Conservation (phyloP, 2,329 filamentous ascomycete genomes). For the Aspergillus melleus region DNA sequence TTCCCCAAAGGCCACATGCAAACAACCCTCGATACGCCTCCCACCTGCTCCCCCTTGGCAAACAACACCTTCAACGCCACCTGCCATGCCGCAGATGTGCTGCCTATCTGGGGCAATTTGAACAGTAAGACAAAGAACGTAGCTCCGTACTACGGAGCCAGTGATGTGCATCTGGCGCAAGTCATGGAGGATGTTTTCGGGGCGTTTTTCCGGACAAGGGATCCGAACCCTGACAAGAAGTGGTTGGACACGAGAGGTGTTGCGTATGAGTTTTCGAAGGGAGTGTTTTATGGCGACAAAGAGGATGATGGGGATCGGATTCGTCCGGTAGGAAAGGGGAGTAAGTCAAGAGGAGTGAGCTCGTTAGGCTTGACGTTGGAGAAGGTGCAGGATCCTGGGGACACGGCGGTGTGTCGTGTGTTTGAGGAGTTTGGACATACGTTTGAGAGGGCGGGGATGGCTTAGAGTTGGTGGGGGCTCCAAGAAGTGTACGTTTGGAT, state of each 20-base stretch:
- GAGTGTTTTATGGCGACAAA: conserved; percentile 8
- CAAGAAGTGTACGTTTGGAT: no score
- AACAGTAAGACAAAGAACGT: conserved; percentile 25
- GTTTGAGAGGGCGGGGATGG: conserved; percentile 21
- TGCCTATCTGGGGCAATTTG: conserved; percentile 29
- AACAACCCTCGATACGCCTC: conserved; percentile 14
- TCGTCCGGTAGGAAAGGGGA: conserved; percentile 12
- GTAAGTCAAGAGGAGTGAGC: conserved; percentile 10
- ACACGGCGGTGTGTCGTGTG: conserved; percentile 20
- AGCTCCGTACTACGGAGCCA: conserved; percentile 21
- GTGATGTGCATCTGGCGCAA: conserved; percentile 24
- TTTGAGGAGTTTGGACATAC: conserved; percentile 28
- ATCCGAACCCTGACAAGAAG: conserved; percentile 24
- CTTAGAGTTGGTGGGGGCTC: no score
- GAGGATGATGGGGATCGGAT: background rate
- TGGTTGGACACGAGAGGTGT: conserved; percentile 20
- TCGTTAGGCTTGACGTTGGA: conserved; percentile 19
- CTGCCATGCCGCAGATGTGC: conserved; percentile 27
- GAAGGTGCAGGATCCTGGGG: conserved; percentile 11
- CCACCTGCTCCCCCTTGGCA: conserved; percentile 20
- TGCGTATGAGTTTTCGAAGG: conserved; percentile 20
- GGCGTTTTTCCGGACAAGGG: conserved; percentile 20
- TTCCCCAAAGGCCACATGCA: conserved; percentile 26
- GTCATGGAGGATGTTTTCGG: conserved; percentile 26
- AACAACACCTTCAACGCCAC: conserved; percentile 27